Evolutionary conservation across 306 rosid species (phyloP), one percentile per base, ranked within the genome.

Genomic region (Cyclanthera cordifolia): DNA sequence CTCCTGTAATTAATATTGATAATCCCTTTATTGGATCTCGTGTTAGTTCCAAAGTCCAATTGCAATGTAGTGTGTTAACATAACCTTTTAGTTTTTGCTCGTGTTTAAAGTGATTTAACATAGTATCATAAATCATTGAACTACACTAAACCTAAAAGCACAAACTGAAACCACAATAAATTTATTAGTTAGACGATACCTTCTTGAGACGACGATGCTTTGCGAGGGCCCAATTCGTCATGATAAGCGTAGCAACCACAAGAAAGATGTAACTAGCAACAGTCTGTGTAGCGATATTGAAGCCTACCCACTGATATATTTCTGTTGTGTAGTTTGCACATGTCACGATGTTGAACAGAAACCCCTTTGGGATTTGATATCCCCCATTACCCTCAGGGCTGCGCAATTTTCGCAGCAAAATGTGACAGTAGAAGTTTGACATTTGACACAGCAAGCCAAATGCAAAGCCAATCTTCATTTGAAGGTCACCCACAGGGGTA

Each of bases 251-350:
- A 71, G 99, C 99, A 56, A 90, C 99, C 1, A 69, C 80, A 4
- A 84, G 77, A 61, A 93, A 93, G 39, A 83, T 11, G 56, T 83
- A 87, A 19, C 99, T 95, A 12, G 99, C 99, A 23, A 88, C 61
- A 27, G 99, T 87, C 79, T 90, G 99, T 3, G 99, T 90, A 5
- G 97, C 96, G 50, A 93, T 75, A 76, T 93, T 93, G 86, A 93
- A 93, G 12, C 99, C 99, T 75, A 93, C 39, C 99, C 99, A 93
- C 82, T 93, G 99, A 77, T 93, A 90, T 56, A 93, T 93, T 82
- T 93, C 99, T 0, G 97, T 93, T 11, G 99, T 88, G 59, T 93
- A 93, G 75, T 93, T 93, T 41, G 99, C 99, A 74, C 97, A 93
- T 12, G 97, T 93, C 72, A 90, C 97, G 37, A 93, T 79, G 51